Evolutionary conservation across 352 stramenopile species (phyloP).

Genomic region (Aphanomyces invadans): DNA sequence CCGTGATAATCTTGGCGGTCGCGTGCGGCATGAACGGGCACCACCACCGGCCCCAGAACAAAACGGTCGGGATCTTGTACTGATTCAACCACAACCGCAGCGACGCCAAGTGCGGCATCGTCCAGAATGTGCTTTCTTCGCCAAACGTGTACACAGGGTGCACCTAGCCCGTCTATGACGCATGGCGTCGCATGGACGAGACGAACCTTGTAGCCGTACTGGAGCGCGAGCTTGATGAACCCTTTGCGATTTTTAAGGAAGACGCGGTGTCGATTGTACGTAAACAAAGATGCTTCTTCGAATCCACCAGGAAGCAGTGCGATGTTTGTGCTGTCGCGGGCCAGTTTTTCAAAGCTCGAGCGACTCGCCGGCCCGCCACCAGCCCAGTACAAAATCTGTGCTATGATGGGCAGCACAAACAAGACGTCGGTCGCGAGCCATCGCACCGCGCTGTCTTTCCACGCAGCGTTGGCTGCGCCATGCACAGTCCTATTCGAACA

Average conservation of each 20-base stretch:
- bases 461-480: conserved; percentile 42
- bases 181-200: background rate
- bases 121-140: conserved; percentile 82
- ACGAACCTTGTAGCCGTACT: conserved; percentile 85
- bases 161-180: conserved; percentile 7
- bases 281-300: conserved; percentile 89
- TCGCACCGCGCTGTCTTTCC: conserved; percentile 36
- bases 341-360: conserved; percentile 41
- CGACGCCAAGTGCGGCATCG: conserved; percentile 73
- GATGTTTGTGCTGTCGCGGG: conserved; percentile 51
- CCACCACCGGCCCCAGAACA: conserved; percentile 58
- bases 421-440: conserved; percentile 65
- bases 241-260: conserved; percentile 87
- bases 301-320: conserved; percentile 88
- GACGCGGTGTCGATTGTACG: conserved; percentile 73
- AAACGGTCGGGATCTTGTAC: conserved; percentile 72
- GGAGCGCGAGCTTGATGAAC: conserved; percentile 90
- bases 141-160: conserved; percentile 89
- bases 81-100: conserved; percentile 74
- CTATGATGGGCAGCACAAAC: conserved; percentile 60
- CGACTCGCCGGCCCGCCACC: conserved; percentile 48
- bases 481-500: conserved; percentile 32
- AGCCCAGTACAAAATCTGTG: conserved; percentile 64
- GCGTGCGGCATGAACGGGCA: conserved; percentile 81
- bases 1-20: conserved; percentile 75